Percentiles rank a stretch among this genome's conserved stretches.
phyloP scores from a whole-genome alignment of 1,284 basidiomycete species.

The Phaffia rhodozyma region DNA sequence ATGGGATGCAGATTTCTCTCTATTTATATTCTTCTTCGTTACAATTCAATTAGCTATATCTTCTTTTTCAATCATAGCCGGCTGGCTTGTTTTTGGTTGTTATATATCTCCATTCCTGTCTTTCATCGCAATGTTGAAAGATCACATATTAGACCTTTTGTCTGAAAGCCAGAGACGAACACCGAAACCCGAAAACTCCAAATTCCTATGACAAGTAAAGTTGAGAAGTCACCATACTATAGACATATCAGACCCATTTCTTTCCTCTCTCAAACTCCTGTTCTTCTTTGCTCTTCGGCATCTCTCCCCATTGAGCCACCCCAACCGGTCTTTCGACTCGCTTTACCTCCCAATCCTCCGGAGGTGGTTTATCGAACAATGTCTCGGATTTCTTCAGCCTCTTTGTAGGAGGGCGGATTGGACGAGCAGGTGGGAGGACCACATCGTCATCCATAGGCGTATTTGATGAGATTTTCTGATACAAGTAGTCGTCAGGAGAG shows the following conservation, averaged over 20 bases:
- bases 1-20: too few species aligned
- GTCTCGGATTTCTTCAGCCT: background rate
- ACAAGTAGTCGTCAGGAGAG: background rate
- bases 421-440: background rate
- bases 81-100: too few species aligned
- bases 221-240: too few species aligned
- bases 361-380: background rate
- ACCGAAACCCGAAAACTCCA: too few species aligned
- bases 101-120: too few species aligned
- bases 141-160: too few species aligned
- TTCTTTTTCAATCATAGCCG: too few species aligned
- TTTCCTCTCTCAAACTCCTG: conserved; percentile 3
- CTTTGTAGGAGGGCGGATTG: background rate
- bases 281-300: conserved; percentile 7
- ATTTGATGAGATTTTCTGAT: conserved; percentile 2
- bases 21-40: too few species aligned
- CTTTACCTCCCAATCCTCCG: conserved; percentile 7
- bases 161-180: too few species aligned
- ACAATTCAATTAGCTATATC: too few species aligned
- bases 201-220: too few species aligned
- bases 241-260: conserved; percentile 2
- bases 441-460: background rate
- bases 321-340: conserved; percentile 11
- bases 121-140: too few species aligned
- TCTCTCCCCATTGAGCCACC: conserved; percentile 14